Evolutionary conservation across 176 grass and related monocot species (phyloP).

Genomic region (Elaeis guineensis): DNA sequence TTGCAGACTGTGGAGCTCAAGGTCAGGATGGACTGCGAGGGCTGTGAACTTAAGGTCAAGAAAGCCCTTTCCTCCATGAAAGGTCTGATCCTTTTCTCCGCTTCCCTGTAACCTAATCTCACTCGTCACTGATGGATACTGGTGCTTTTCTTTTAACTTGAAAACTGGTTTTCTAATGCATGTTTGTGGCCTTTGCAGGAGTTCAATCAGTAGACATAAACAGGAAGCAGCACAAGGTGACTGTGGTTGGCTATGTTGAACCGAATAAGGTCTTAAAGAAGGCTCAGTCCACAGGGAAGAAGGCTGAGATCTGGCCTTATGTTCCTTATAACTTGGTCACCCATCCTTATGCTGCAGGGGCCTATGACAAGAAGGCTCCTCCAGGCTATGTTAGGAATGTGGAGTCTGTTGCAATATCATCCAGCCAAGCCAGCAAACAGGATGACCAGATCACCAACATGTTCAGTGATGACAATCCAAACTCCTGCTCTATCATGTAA

Average conservation of each 20-base stretch:
- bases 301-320: constrained; percentile 58
- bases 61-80: constrained; percentile 50
- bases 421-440: constrained; percentile 12
- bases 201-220: constrained; percentile 57
- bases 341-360: constrained; percentile 37
- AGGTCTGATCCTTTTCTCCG: constrained; percentile 20
- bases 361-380: constrained; percentile 55
- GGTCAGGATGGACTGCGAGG: constrained; percentile 72
- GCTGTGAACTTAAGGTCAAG: constrained; percentile 62
- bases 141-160: too few relatives aligned
- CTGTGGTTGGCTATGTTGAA: constrained; percentile 47
- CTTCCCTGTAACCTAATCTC: too few relatives aligned
- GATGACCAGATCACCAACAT: constrained; percentile 40
- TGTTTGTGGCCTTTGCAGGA: constrained; percentile 18
- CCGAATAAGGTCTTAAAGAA: constrained; percentile 42
- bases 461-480: constrained; percentile 60
- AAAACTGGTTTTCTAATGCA: too few relatives aligned
- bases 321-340: constrained; percentile 42
- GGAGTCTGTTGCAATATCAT: constrained; percentile 13
- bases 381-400: constrained; percentile 47
- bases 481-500: constrained; percentile 51
- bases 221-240: constrained; percentile 54
- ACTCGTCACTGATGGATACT: too few relatives aligned
- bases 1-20: constrained; percentile 63
- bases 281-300: constrained; percentile 49